Percentiles rank a stretch among this genome's conserved stretches.
Conservation (phyloP, 129 eudicot genomes). For the Artemisia argyi region DNA sequence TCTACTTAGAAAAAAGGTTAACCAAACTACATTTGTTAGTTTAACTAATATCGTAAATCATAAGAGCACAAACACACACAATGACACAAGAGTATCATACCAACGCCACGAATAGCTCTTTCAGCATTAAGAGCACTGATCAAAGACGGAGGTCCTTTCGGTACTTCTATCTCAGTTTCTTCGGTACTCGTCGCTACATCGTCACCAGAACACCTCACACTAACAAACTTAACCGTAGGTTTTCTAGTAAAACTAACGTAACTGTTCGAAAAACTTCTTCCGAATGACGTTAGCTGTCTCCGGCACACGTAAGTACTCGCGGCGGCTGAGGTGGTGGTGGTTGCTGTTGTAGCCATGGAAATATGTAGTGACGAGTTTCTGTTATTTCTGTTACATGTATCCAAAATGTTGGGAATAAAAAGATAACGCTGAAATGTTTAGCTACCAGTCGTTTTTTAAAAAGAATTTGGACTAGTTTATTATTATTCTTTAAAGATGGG, state of each 20-base stretch:
- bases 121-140: constrained; percentile 81
- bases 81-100: constrained; percentile 45
- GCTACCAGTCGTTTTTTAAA: constrained; percentile 16
- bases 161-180: constrained; percentile 48
- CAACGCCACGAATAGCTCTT: constrained; percentile 78
- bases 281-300: constrained; percentile 1
- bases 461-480: too few species aligned
- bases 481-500: too few species aligned
- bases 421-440: constrained; percentile 21
- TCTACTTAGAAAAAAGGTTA: background rate
- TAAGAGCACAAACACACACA: background rate
- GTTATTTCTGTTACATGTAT: constrained; percentile 9
- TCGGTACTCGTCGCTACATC: constrained; percentile 23
- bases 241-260: constrained; percentile 10
- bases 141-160: constrained; percentile 57
- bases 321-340: constrained; percentile 30
- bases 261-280: constrained; percentile 10
- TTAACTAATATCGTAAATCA: background rate
- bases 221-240: background rate
- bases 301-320: constrained; percentile 23
- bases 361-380: background rate
- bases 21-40: background rate
- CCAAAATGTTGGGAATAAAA: constrained; percentile 9
- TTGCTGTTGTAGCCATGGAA: constrained; percentile 34
- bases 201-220: constrained; percentile 32